A percentile compares a stretch with the other conserved stretches of the same genome.
These are phyloP conservation scores for Protostelium mycophagum DNA, from an alignment of 78 protist species.

Conservation along the genomic window DNA sequence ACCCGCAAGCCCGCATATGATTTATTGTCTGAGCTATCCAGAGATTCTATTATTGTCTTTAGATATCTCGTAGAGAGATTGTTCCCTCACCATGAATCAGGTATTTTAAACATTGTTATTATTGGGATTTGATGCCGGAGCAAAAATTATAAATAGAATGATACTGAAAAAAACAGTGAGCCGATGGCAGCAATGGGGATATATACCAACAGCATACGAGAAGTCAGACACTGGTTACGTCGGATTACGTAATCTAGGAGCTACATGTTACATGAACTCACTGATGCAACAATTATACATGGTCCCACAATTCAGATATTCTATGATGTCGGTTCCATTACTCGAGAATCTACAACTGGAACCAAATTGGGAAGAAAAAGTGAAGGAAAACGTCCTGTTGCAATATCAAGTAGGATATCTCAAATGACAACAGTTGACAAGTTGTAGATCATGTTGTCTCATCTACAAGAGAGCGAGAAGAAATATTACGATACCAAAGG, in stretches of 20 bases:
- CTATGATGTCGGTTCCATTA: conserved; percentile 15
- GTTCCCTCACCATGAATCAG: conserved; percentile 33
- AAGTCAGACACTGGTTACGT: conserved; percentile 73
- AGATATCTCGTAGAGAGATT: neutral
- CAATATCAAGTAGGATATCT: conserved; percentile 19
- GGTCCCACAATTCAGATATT: conserved; percentile 56
- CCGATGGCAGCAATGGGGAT: conserved; percentile 26
- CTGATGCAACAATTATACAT: conserved; percentile 77
- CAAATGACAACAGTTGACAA: conserved; percentile 41
- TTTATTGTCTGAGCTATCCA: conserved; percentile 37
- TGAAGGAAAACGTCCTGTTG: conserved; percentile 9
- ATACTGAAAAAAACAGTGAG: neutral
- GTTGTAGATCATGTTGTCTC: conserved; percentile 49
- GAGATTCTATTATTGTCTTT: conserved; percentile 13
- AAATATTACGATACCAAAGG: conserved; percentile 56
- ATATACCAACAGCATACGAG: conserved; percentile 48
- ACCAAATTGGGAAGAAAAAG: conserved; percentile 12
- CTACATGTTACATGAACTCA: conserved; percentile 87
- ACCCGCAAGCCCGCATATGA: conserved; percentile 41
- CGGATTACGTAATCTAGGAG: conserved; percentile 82
- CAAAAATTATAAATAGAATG: neutral
- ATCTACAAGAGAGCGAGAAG: conserved; percentile 69
- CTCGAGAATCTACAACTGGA: neutral
- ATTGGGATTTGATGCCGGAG: neutral
- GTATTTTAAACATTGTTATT: conserved; percentile 12